These are phyloP conservation scores for Pleomassaria siparia DNA, from an alignment of 2,329 filamentous ascomycete genomes.

Conservation along the genomic window DNA sequence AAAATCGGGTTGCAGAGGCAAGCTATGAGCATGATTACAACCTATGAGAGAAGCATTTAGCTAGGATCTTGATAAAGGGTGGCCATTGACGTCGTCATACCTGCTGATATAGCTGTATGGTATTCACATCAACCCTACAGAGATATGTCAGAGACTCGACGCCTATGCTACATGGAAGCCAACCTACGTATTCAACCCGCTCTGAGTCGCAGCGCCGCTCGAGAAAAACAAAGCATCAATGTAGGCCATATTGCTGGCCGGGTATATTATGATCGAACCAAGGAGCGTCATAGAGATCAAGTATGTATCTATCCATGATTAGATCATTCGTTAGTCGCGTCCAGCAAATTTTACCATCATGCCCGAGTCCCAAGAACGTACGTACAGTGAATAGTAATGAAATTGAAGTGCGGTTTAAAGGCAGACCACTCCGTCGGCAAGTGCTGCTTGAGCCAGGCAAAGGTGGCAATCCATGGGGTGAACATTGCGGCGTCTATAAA, in stretches of 20 bases:
- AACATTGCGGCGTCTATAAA: constrained; percentile 25
- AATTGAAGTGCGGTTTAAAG: constrained; percentile 63
- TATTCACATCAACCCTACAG: constrained; percentile 52
- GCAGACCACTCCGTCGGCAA: constrained; percentile 23
- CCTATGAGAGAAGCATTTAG: constrained; percentile 49
- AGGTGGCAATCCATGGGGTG: constrained; percentile 30
- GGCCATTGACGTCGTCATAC: constrained; percentile 41
- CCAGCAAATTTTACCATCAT: not conserved
- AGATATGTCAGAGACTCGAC: constrained; percentile 18
- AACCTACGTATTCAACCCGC: constrained; percentile 77
- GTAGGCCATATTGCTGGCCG: constrained; percentile 65
- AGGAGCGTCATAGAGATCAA: constrained; percentile 73
- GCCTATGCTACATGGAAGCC: not conserved
- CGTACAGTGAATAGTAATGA: constrained; percentile 76
- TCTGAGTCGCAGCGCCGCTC: constrained; percentile 85
- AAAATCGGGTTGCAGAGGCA: constrained; percentile 46
- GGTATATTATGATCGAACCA: constrained; percentile 76
- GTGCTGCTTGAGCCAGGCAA: constrained; percentile 30
- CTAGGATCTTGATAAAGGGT: not conserved
- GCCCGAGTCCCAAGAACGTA: not conserved
- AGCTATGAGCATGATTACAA: constrained; percentile 48
- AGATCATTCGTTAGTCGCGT: not conserved
- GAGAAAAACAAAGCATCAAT: constrained; percentile 89
- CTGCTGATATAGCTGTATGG: constrained; percentile 52
- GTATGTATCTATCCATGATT: constrained; percentile 64